phyloP scores from a whole-genome alignment of 495 filamentous ascomycete genomes.

The Recurvomyces mirabilis region DNA sequence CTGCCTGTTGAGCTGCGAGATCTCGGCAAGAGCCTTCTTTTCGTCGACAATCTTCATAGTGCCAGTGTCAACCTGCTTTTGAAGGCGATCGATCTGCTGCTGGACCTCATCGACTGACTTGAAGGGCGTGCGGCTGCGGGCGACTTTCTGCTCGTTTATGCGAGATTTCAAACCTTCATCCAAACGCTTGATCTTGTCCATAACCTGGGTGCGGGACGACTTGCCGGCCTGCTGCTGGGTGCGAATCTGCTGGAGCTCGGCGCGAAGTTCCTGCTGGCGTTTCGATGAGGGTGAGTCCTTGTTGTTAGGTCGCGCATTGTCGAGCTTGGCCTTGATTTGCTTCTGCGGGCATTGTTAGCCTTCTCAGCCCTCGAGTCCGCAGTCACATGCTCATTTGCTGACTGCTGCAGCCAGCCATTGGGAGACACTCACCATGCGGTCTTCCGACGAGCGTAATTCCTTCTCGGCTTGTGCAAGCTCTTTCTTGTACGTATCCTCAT shows the following conservation, averaged over 20 bases:
- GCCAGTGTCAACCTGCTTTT: constrained; percentile 72
- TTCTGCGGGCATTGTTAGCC: constrained; percentile 42
- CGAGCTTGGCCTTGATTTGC: constrained; percentile 72
- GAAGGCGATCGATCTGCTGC: constrained; percentile 62
- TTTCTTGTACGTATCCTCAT: constrained; percentile 59
- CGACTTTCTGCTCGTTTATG: constrained; percentile 74
- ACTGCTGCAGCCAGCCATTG: no score
- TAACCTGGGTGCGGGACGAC: constrained; percentile 55
- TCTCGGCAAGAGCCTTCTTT: constrained; percentile 79
- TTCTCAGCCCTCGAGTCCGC: no score
- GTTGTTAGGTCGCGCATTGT: constrained; percentile 63
- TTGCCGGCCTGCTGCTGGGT: constrained; percentile 78
- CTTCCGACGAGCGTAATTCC: constrained; percentile 60
- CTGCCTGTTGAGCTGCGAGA: constrained; percentile 71
- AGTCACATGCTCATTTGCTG: no score
- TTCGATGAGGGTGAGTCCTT: constrained; percentile 60
- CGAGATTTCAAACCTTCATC: constrained; percentile 72
- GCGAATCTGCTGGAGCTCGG: constrained; percentile 59
- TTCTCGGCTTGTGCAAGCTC: constrained; percentile 68
- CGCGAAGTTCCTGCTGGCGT: constrained; percentile 69
- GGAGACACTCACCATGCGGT: constrained; percentile 58
- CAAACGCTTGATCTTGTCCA: constrained; percentile 76
- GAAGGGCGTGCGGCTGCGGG: constrained; percentile 62
- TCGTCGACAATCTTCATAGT: constrained; percentile 91
- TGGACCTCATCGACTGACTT: constrained; percentile 84